Percentiles rank a stretch among this genome's conserved stretches.
Conservation (phyloP, 371 early-diverging fungal species). For the Actinomortierella wolfii region DNA sequence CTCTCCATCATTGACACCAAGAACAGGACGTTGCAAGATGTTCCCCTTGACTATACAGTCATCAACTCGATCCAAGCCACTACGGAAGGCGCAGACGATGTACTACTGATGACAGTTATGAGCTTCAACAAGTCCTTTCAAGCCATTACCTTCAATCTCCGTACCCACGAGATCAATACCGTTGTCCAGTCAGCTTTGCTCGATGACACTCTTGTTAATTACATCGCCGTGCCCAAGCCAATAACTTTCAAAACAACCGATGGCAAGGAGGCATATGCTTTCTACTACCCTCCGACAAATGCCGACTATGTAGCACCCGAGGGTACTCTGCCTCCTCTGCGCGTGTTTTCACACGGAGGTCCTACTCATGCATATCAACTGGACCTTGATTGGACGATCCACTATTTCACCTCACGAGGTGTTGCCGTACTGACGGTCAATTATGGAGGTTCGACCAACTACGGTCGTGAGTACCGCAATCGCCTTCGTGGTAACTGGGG, state of each 20-base stretch:
- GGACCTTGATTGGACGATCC: constrained; percentile 54
- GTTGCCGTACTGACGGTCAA: constrained; percentile 76
- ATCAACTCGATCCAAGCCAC: constrained; percentile 24
- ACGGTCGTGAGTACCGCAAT: constrained; percentile 75
- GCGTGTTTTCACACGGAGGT: constrained; percentile 76
- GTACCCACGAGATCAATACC: constrained; percentile 25
- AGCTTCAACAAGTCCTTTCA: constrained; percentile 29
- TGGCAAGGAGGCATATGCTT: constrained; percentile 56
- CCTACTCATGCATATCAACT: constrained; percentile 56
- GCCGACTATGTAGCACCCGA: constrained; percentile 55
- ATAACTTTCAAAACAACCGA: constrained; percentile 65
- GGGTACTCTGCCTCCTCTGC: constrained; percentile 67
- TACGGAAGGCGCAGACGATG: constrained; percentile 23
- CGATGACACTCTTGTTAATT: constrained; percentile 45
- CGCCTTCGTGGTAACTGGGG: constrained; percentile 73
- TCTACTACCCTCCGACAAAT: constrained; percentile 72
- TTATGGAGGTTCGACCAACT: constrained; percentile 79
- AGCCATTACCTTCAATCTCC: constrained; percentile 28
- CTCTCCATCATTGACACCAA: constrained; percentile 56
- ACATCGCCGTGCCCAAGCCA: constrained; percentile 65
- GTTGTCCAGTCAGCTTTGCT: constrained; percentile 31
- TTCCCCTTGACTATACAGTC: constrained; percentile 39
- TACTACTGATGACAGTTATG: constrained; percentile 21
- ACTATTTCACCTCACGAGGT: constrained; percentile 83
- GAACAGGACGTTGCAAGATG: constrained; percentile 47